A percentile compares a stretch with the other conserved stretches of the same genome.
phyloP scores from a whole-genome alignment of 495 filamentous ascomycete species.

The Podospora anserina region DNA sequence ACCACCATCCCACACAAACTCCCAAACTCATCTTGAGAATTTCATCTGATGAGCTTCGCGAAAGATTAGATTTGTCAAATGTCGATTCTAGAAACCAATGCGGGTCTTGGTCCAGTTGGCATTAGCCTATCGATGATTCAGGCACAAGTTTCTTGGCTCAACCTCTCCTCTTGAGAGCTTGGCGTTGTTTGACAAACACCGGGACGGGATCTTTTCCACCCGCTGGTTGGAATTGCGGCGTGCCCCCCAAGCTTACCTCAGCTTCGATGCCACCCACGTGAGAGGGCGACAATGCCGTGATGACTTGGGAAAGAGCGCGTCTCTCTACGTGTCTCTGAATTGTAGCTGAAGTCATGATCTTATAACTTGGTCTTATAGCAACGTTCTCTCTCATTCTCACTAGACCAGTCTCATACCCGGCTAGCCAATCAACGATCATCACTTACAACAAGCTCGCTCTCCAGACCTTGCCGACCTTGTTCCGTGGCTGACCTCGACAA shows the following conservation, averaged over 20 bases:
- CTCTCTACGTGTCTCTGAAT: background rate
- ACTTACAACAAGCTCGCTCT: background rate
- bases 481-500: background rate
- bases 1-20: background rate
- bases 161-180: constrained; percentile 2
- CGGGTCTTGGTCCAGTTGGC: background rate
- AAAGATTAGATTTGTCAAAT: background rate
- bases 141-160: constrained; percentile 9
- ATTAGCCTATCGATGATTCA: constrained; percentile 8
- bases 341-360: background rate
- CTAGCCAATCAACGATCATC: background rate
- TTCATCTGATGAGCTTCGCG: background rate
- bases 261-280: constrained; percentile 19
- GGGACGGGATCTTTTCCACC: background rate
- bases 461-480: background rate
- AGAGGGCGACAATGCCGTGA: constrained; percentile 25
- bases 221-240: background rate
- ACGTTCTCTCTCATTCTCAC: too few relatives aligned
- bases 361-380: background rate
- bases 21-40: background rate
- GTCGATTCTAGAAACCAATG: background rate
- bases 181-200: constrained; percentile 10
- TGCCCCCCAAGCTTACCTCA: constrained; percentile 1
- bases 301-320: constrained; percentile 16
- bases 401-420: background rate